Conservation (phyloP, 768 basidiomycete species). For the Tylopilus felleus region DNA sequence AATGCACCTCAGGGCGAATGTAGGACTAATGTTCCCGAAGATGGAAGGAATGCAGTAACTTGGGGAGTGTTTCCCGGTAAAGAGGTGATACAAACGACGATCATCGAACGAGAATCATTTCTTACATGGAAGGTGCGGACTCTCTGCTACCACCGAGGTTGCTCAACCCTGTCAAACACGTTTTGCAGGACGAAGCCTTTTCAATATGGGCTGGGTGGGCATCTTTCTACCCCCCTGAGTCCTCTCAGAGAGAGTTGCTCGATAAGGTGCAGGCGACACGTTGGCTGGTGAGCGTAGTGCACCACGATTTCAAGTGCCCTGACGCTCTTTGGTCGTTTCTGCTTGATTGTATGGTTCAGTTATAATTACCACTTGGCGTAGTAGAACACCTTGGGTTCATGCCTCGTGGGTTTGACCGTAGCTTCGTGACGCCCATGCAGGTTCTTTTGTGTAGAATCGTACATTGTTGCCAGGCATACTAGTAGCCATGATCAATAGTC, state of each 20-base stretch:
- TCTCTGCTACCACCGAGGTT: background rate
- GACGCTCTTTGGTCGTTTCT: conserved; percentile 85
- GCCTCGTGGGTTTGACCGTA: background rate
- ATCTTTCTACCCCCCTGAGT: conserved; percentile 73
- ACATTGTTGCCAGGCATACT: too few relatives aligned
- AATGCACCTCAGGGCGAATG: conserved; percentile 59
- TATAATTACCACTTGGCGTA: background rate
- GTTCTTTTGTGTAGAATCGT: too few relatives aligned
- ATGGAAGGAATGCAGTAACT: conserved; percentile 89
- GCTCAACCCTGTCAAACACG: background rate
- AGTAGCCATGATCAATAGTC: too few relatives aligned
- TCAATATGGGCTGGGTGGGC: conserved; percentile 97
- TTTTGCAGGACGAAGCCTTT: conserved; percentile 85
- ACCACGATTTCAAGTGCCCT: conserved; percentile 86
- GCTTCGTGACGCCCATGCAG: background rate
- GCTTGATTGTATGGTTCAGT: conserved; percentile 33
- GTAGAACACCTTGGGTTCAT: background rate
- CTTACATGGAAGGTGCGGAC: conserved; percentile 87
- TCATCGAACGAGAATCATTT: conserved; percentile 94
- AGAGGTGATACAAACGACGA: conserved; percentile 93
- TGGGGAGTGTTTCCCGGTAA: conserved; percentile 99
- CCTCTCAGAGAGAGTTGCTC: conserved; percentile 69
- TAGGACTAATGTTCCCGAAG: conserved; percentile 73
- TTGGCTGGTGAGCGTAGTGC: conserved; percentile 90
- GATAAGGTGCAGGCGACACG: conserved; percentile 65